phyloP scores from a whole-genome alignment of 1,139 yeast species.

The Eremothecium coryli region DNA sequence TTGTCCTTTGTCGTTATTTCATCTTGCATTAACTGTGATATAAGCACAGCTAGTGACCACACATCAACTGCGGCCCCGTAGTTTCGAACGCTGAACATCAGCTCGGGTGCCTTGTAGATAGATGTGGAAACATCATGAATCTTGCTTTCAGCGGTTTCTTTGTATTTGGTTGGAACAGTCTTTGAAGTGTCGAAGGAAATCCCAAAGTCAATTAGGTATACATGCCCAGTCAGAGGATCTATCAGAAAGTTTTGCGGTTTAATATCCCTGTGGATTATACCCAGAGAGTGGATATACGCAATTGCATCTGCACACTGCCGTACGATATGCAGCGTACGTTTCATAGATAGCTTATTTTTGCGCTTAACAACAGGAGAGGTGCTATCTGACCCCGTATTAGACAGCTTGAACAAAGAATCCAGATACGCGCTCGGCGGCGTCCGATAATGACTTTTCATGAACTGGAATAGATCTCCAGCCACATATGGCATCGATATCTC shows the following conservation, averaged over 20 bases:
- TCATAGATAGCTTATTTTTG: slow-evolving; percentile 17
- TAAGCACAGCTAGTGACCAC: slow-evolving; percentile 69
- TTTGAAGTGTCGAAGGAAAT: slow-evolving; percentile 42
- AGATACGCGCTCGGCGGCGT: slow-evolving; percentile 26
- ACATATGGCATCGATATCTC: slow-evolving; percentile 17
- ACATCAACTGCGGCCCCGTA: slow-evolving; percentile 63
- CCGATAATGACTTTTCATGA: slow-evolving; percentile 17
- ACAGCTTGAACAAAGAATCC: slow-evolving; percentile 2
- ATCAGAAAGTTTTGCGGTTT: slow-evolving; percentile 74
- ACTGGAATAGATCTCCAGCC: slow-evolving; percentile 18
- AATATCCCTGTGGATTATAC: slow-evolving; percentile 80
- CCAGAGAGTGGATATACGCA: slow-evolving; percentile 41
- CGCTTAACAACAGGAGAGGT: slow-evolving; percentile 3
- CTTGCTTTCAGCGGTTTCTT: slow-evolving; percentile 43
- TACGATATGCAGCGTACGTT: slow-evolving; percentile 31
- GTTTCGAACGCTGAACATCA: slow-evolving; percentile 56
- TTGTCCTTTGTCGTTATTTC: slow-evolving; percentile 27
- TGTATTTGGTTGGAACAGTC: slow-evolving; percentile 21
- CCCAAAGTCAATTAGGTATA: slow-evolving; percentile 70
- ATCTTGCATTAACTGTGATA: slow-evolving; percentile 52
- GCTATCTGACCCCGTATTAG: background rate
- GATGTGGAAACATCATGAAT: slow-evolving; percentile 70
- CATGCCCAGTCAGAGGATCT: slow-evolving; percentile 19
- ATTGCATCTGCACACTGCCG: slow-evolving; percentile 42
- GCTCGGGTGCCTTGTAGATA: slow-evolving; percentile 76